Evolutionary conservation across 257 asterid species (phyloP), one percentile per base, ranked within the genome.

Genomic region (Solanum piurae): DNA sequence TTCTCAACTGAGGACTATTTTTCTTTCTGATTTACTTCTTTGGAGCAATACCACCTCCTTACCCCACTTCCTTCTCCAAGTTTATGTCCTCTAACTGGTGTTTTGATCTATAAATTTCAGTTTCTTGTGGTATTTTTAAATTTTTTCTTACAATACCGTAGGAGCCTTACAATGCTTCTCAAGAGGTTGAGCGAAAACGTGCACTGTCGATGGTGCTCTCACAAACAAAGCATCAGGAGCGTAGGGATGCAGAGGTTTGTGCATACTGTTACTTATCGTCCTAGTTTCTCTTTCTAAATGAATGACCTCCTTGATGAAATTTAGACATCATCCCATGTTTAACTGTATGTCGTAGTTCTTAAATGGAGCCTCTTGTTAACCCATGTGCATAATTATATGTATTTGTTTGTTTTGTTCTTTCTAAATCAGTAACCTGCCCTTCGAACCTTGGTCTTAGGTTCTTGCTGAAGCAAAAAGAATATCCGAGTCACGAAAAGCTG

Each of bases 171-270:
- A 93, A 95, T 89, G 90, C 91, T 76, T 86, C 95, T 49, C 99
- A 95, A 89, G 99, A 97, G 80, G 92, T 91, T 75, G 99, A 97
- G 89, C 92, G 99, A 66, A 97, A 94, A 90, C 98, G 98, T 60
- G 95, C 99, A 89, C 86, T 96, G 88, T 92, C 93, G 27, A 91
- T 96, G 94, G 94, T 97, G 75, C 98, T 97, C 89, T 97, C 99
- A 89, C 99, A 96, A 84, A 94, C 98, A 86, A 97, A 95, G 94
- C 98, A 92, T 79, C 98, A 97, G 91, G 99, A 96, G 90, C 96
- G 94, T 83, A 94, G 88, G 92, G 99, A 96, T 92, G 94, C 95
- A 85, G 98, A 94, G 97, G 99, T 97, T 87, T 69, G 90, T 83
- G 44, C 44, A 82, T 82, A 16, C 68, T 10, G 68, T 89, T 40